These are phyloP conservation scores for Cryptococcus deneoformans DNA, from an alignment of 1,284 basidiomycete species.

Conservation along the genomic window DNA sequence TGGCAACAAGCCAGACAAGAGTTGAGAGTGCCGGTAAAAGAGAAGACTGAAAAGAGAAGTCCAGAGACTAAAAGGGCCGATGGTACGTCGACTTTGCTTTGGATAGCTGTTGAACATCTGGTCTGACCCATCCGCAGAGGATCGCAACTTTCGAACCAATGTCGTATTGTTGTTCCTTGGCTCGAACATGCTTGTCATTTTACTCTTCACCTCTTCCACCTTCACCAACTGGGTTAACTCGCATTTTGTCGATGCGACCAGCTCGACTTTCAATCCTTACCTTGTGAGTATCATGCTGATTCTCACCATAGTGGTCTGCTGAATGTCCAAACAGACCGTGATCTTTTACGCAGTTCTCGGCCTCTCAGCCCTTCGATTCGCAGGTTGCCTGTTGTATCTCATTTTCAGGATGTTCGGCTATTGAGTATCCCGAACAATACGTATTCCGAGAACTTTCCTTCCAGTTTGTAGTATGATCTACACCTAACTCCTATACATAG, in stretches of 20 bases:
- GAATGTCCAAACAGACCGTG: conserved; percentile 52
- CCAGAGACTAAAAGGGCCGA: conserved; percentile 83
- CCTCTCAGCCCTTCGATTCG: conserved; percentile 72
- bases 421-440: not conserved
- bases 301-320: not conserved
- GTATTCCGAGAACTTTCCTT: no score
- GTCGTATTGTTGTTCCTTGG: conserved; percentile 82
- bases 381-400: conserved; percentile 72
- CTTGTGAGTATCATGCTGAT: conserved; percentile 47
- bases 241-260: conserved; percentile 53
- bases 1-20: conserved; percentile 71
- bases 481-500: no score
- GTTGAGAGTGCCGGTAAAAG: conserved; percentile 54
- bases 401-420: conserved; percentile 52
- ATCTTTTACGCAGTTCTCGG: conserved; percentile 79
- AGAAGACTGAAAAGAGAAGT: conserved; percentile 68
- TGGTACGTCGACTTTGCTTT: conserved; percentile 60
- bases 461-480: no score
- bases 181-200: conserved; percentile 77
- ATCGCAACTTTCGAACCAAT: conserved; percentile 57
- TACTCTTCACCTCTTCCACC: conserved; percentile 73
- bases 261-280: conserved; percentile 71
- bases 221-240: conserved; percentile 56
- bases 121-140: conserved; percentile 12
- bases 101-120: not conserved